Base-by-base conservation (phyloP, 2,329 filamentous ascomycete genomes). In the Blastomyces percursus region DNA sequence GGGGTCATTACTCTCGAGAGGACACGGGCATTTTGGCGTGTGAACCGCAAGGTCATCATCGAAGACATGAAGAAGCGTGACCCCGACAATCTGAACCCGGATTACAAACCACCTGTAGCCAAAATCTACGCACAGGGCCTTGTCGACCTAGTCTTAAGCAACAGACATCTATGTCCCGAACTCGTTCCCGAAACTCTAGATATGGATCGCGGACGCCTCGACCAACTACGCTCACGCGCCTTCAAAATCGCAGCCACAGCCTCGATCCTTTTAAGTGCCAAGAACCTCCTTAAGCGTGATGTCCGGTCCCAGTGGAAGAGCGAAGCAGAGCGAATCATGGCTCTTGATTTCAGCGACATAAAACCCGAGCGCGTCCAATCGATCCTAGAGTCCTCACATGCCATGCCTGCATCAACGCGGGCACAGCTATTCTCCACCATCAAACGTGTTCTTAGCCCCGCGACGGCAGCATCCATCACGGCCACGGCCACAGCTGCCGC, bases 281-380 rank as follows among this genome's bases (percentile, higher is more conserved):
- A 87, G 74, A 87, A 86, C 63, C 75, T 86, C 3, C 79, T 87
- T 40, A 85, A 85, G 68, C 82, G 85, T 8, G 85, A 87, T 70
- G 81, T 84, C 6, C 82, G 85, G 60, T 82, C 81, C 16, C 81
- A 84, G 62, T 87, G 85, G 85, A 86, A 85, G 68, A 76, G 78
- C 2, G 82, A 87, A 69, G 83, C 84, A 0, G 79, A 79, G 54
- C 80, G 84, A 11, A 81, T 87, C 62, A 80, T 84, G 77, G 79
- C 76, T n/a, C 67, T 80, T 40, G 71, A 78, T 54, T 77, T 78
- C 61, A 73, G 71, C 30, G 75, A 78, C 51, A 75, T 77, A 59
- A 72, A 72, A 40, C 69, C 71, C 1, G 74, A 75, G 30, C 72
- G 77, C 2, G 73, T 80, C 42, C 74, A 78, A 27, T 77, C 77